Conservation (phyloP, 768 basidiomycete species). For the Gymnopilus junonius region DNA sequence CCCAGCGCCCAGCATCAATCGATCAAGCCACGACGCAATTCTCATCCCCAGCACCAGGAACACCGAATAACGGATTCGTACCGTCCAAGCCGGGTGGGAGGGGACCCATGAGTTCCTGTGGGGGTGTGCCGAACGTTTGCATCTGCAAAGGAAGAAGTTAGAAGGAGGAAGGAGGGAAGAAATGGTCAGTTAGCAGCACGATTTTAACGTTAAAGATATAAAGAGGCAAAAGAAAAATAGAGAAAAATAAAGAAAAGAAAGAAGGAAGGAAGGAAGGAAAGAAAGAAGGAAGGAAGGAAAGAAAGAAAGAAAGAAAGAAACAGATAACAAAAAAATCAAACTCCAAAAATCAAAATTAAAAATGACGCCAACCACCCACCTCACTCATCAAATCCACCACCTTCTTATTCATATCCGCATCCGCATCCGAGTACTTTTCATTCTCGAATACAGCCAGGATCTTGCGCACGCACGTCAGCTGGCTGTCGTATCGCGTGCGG, state of each 20-base stretch:
- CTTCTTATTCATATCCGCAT: constrained; percentile 45
- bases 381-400: constrained; percentile 78
- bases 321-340: too few species aligned
- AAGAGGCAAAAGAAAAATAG: background rate
- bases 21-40: constrained; percentile 32
- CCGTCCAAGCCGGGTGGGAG: constrained; percentile 64
- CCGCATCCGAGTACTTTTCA: constrained; percentile 58
- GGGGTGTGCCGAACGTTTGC: constrained; percentile 80
- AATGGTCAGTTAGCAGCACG: too few species aligned
- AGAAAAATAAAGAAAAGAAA: background rate
- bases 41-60: constrained; percentile 24
- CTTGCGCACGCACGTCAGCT: constrained; percentile 56
- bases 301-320: too few species aligned
- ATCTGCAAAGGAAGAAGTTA: constrained; percentile 52
- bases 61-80: constrained; percentile 6
- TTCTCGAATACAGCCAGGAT: constrained; percentile 73
- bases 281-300: too few species aligned
- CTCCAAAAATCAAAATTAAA: too few species aligned
- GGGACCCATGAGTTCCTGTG: constrained; percentile 81
- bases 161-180: too few species aligned
- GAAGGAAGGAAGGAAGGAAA: background rate
- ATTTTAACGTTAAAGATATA: background rate
- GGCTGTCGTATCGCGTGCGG: constrained; percentile 63
- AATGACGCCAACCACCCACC: too few species aligned
- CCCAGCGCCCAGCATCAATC: background rate